Evolutionary conservation across 768 basidiomycete species (phyloP).

Genomic region (Dioszegia crocea): DNA sequence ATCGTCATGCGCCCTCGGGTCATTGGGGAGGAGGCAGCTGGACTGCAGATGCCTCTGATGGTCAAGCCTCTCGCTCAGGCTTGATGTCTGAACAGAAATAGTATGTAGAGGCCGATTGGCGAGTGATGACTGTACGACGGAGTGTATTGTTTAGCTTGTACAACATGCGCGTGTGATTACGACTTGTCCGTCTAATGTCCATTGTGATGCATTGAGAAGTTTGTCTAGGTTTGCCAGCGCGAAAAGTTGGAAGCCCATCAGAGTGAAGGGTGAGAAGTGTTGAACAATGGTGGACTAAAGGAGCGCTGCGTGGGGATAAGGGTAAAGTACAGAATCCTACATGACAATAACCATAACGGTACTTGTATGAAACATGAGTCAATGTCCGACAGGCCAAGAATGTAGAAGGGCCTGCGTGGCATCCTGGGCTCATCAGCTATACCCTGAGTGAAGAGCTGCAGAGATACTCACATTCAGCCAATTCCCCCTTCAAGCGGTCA

Average conservation of each 20-base stretch:
- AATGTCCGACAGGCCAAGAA: not conserved
- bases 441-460: too few species aligned
- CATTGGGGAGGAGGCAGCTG: conserved; percentile 38
- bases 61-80: conserved; percentile 26
- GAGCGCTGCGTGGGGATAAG: not conserved
- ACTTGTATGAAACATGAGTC: too few species aligned
- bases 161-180: too few species aligned
- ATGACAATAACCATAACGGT: too few species aligned
- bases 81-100: too few species aligned
- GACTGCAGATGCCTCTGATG: conserved; percentile 46
- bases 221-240: not conserved
- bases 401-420: too few species aligned
- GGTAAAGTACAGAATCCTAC: not conserved
- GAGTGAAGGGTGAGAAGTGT: not conserved
- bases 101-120: too few species aligned
- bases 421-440: not conserved
- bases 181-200: not conserved
- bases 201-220: not conserved
- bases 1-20: conserved; percentile 45
- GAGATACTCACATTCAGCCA: too few species aligned
- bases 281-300: too few species aligned
- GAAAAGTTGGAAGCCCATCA: not conserved
- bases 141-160: too few species aligned
- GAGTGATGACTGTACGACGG: too few species aligned
- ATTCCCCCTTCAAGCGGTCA: not conserved